Base-by-base conservation (phyloP, 495 filamentous ascomycete genomes). In the Massariosphaeria phaeospora region DNA sequence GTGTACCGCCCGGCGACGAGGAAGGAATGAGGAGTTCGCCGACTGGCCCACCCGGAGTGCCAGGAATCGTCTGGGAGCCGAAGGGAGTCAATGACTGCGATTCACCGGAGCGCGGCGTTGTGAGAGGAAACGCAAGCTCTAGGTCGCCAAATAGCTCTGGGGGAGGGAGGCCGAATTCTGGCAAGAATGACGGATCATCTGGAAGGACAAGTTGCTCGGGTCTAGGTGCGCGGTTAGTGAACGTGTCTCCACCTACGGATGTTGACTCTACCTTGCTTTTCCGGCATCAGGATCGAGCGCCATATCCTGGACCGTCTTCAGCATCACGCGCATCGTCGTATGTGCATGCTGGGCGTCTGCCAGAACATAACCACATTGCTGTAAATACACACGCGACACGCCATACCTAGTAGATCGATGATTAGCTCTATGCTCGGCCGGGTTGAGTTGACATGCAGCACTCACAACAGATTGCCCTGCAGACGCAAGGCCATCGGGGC, bases 401-500 rank as follows among this genome's bases (percentile, higher is more conserved):
- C 89, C 90, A 67, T 85, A 91, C 38, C 84, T 87, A 50, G 23
- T 7, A 3, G 5, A 23, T 25, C n/a, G 17, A n/a, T n/a, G n/a
- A n/a, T 47, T 20, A 47, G 27, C n/a, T 12, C 26, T 27, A 9
- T 8, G 4, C 11, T 29, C 3, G 43, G 43, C 18, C 6, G n/a
- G 10, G 27, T 48, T n/a, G 27, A 30, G 8, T 25, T 33, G 38
- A 41, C 13, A 9, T 38, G n/a, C 20, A 26, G 17, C 6, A 56
- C 77, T 65, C 69, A 83, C 73, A 98, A 80, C 25, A 98, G 72
- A 62, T 85, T 95, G 9, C 91, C 89, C 68, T 98, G 93, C 27
- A 98, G 79, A 13, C 93, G 84, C 64, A 98, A 69, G 2, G 93
- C 93, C 75, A 98, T 86, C 9, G 93, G 93, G 5, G 86, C 90